Evolutionary conservation across 2,329 filamentous ascomycete species (phyloP), one percentile per base, ranked within the genome.

Genomic region (Colletotrichum siamense): DNA sequence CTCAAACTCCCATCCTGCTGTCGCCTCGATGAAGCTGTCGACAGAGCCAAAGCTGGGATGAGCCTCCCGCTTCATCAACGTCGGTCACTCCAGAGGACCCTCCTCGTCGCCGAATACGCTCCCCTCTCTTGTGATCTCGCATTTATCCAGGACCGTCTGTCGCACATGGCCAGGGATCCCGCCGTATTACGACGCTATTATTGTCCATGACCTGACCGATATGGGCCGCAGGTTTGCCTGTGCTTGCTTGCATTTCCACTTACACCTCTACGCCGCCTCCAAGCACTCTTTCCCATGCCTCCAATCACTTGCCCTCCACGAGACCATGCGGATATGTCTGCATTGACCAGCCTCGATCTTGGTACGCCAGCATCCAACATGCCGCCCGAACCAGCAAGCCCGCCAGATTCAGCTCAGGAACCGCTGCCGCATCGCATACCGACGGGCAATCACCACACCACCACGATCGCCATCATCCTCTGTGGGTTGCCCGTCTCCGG

Each of bases 101-200:
- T 49, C 39, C 26, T 22, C 44, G 22, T 52, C 32, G 24, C 15
- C 39, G 28, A 24, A 64, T 61, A 44, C 30, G 55, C 66, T 62
- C 26, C 36, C 36, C 24, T 49, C 16, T 16, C 13, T 8, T 28
- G 34, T 13, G 34, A 36, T 26, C 55, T 39, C 64, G 49, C 44
- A 64, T 64, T 69, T 59, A 70, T 36, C 39, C 39, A 49, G 18
- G 39, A 49, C 39, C 39, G 68, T 44, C 44, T 52, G 57, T 74
- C 62, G 70, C 70, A 69, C 70, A 52, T 26, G 44, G 36, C 64
- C 73, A 69, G 70, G 70, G 28, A 52, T 65, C 34, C 70, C 70
- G 65, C 49, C 32, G 13, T 34, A 39, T 16, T 69, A 13, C 70
- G 26, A 73, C 74, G 39, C 57, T 73, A 64, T 69, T 69, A 49